These are phyloP conservation scores for Plectosphaerella sp. DNA, from an alignment of 2,329 filamentous ascomycete species.

Conservation along the genomic window DNA sequence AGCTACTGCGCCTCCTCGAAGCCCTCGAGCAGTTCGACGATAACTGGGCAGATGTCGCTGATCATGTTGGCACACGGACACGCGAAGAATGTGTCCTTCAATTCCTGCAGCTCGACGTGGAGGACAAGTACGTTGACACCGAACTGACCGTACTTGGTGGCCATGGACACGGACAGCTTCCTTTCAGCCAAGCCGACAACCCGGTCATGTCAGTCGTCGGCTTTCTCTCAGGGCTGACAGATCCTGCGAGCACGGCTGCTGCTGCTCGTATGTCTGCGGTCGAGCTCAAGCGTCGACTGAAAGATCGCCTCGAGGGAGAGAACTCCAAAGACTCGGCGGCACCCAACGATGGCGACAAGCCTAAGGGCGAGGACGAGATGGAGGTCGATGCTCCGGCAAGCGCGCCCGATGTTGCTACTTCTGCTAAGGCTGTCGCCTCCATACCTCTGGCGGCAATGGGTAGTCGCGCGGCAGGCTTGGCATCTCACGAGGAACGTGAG, in stretches of 20 bases:
- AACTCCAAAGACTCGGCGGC: too few relatives aligned
- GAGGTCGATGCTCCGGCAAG: constrained; percentile 56
- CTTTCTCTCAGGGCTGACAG: constrained; percentile 86
- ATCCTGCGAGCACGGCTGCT: constrained; percentile 84
- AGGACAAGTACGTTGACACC: constrained; percentile 91
- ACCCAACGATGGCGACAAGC: too few relatives aligned
- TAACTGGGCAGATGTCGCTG: constrained; percentile 90
- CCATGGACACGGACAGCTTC: constrained; percentile 51
- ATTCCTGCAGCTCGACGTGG: constrained; percentile 93
- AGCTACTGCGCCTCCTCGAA: constrained; percentile 84
- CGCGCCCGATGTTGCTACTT: constrained; percentile 42
- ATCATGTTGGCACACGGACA: constrained; percentile 86
- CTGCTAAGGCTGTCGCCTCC: constrained; percentile 50
- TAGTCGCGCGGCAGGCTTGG: constrained; percentile 79
- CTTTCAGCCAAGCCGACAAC: constrained; percentile 90
- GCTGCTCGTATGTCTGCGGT: constrained; percentile 85
- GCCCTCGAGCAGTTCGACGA: constrained; percentile 91
- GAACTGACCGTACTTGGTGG: constrained; percentile 56
- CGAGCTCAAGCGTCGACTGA: constrained; percentile 76
- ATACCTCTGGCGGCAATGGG: constrained; percentile 84
- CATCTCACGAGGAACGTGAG: constrained; percentile 93
- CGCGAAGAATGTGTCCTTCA: constrained; percentile 95
- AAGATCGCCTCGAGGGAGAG: constrained; percentile 70
- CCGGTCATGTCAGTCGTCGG: constrained; percentile 94
- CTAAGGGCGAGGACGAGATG: constrained; percentile 54